Evolutionary conservation across 1,284 basidiomycete genomes (phyloP), one percentile per base, ranked within the genome.

Genomic region (Spongispora temasekensis): DNA sequence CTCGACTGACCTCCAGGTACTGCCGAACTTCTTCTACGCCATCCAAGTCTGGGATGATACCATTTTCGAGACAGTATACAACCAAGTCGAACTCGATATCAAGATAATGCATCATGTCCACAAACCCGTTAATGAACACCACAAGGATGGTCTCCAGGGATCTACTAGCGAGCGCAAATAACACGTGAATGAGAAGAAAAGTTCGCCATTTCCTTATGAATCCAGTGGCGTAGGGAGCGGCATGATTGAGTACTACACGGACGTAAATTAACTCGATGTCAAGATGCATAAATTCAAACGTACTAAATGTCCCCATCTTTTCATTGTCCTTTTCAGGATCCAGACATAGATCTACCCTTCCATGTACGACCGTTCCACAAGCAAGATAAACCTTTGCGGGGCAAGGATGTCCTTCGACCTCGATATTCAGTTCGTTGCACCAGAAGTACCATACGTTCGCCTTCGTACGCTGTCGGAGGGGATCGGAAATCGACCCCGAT

Each of bases 181-280:
- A 25, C 1, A 53, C 69, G 17, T 68, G 69, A 9, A 68, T 61
- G 4, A 71, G 48, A n/a, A 71, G 68, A 34, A 62, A 72, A 13
- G 71, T 59, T 4, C 58, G 56, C 56, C 61, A 68, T 13, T 62
- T 60, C 37, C 27, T 27, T 55, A 70, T 62, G 31, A 73, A 64
- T 10, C 46, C 53, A 2, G 57, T 40, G 0, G 69, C 71, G 32
- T 59, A 60, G 2, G 69, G 67, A 5, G 64, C 61, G n/a, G 62
- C 57, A 12, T 65, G 56, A 21, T 67, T 61, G 9, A 60, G 57
- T 30, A 68, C 67, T 68, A 31, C n/a, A n/a, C n/a, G n/a, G n/a
- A n/a, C n/a, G n/a, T n/a, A n/a, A n/a, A n/a, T n/a, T n/a, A n/a
- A n/a, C n/a, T n/a, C n/a, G n/a, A 21, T 46, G 46, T 67, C 42